A percentile compares a stretch with the other conserved stretches of the same genome.
These are phyloP conservation scores for Cornus controversa DNA, from an alignment of 148 eudicot species.

Conservation along the genomic window DNA sequence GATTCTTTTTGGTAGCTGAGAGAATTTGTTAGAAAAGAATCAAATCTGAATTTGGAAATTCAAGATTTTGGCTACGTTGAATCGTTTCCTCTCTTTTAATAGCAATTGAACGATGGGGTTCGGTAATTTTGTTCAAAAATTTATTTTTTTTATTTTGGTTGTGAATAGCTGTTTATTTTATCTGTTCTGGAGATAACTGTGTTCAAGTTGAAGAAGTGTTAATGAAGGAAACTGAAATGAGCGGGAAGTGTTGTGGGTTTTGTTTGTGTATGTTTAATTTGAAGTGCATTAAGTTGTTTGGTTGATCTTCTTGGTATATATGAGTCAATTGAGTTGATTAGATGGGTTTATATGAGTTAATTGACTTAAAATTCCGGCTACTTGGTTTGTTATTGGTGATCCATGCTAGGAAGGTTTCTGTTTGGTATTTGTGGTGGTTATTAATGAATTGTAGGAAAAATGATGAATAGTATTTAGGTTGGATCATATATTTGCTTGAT, in stretches of 20 bases:
- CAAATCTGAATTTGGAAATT: background rate
- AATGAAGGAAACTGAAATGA: background rate
- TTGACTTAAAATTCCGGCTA: background rate
- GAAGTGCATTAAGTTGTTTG: background rate
- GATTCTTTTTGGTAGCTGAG: background rate
- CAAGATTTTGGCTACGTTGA: background rate
- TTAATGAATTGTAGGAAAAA: no score
- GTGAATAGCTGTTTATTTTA: background rate
- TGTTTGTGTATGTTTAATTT: background rate
- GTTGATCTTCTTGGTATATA: background rate
- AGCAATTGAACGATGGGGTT: background rate
- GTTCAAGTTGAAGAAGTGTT: background rate
- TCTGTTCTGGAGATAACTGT: background rate
- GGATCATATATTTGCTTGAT: background rate
- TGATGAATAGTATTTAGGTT: no score
- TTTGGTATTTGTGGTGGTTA: no score
- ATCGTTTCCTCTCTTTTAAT: background rate
- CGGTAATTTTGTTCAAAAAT: background rate
- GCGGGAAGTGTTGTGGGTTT: background rate
- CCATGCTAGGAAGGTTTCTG: no score
- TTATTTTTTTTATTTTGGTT: background rate
- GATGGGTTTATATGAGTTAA: background rate
- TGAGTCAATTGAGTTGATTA: background rate
- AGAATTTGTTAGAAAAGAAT: no score
- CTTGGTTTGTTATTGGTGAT: background rate